These are phyloP conservation scores for Oryza punctata DNA, from an alignment of 176 grass and related monocot species.

Conservation along the genomic window DNA sequence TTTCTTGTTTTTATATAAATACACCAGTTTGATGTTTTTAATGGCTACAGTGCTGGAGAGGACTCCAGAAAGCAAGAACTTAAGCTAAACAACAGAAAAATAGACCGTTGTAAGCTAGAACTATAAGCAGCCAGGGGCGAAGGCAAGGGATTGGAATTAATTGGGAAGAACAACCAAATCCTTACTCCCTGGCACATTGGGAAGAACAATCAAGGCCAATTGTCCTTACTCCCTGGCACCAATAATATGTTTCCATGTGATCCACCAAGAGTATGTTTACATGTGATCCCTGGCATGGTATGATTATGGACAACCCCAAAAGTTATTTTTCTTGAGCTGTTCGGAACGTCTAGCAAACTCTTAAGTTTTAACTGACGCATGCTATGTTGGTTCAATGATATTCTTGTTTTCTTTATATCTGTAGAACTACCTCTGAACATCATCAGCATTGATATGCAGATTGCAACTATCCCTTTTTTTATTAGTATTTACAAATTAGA, in stretches of 20 bases:
- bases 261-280: too few species aligned
- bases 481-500: too few species aligned
- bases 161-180: neutral
- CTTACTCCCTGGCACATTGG: neutral
- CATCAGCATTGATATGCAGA: too few species aligned
- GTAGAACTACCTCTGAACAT: too few species aligned
- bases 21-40: neutral
- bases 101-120: neutral
- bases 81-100: neutral
- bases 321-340: too few species aligned
- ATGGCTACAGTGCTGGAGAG: neutral
- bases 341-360: too few species aligned
- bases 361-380: too few species aligned
- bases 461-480: too few species aligned
- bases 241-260: neutral
- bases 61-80: neutral
- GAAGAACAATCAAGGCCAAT: neutral
- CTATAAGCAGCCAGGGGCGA: neutral
- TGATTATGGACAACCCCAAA: too few species aligned
- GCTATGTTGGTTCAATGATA: too few species aligned
- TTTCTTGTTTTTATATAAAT: conserved; percentile 3
- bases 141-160: neutral
- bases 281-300: too few species aligned
- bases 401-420: too few species aligned
- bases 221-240: neutral